Evolutionary conservation across 2,329 filamentous ascomycete genomes (phyloP), one percentile per base, ranked within the genome.

Genomic region (Colletotrichum tropicale): DNA sequence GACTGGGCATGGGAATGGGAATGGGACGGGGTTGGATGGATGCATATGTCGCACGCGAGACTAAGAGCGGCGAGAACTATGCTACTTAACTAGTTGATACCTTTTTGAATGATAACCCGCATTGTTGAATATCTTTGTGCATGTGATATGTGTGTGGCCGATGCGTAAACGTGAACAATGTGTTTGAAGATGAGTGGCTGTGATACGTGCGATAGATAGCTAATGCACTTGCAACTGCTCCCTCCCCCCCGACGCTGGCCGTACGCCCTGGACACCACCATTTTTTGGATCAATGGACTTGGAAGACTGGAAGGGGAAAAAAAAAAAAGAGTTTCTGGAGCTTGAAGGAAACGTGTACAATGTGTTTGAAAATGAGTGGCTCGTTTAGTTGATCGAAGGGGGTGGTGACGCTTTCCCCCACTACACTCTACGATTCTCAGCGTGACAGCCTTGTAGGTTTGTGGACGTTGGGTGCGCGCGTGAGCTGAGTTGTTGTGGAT

Each of bases 291-390:
- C 38, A 43, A n/a, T 43, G 18, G 9, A 43, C 38, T 43, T 43
- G 38, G 38, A 43, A n/a, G 38, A 43, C 38, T 48, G 38, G 18
- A 48, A n/a, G 38, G 18, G 38, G 38, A 18, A 3, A 43, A n/a
- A 21, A 48, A 48, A 52, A 52, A 21, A 21, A 52, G n/a, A 21
- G 43, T 52, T 52, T 52, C 18, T n/a, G 26, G 58, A 36, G 58
- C 58, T 36, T 61, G 58, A 61, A 61, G 58, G 32, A 61, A 61
- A 68, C 66, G 48, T 58, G 38, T 30, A 66, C 64, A 55, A 70
- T 70, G 67, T 70, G 67, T 70, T 62, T 62, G 56, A 61, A 32
- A 70, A 62, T 62, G 67, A 70, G 67, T 70, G 67, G 67, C n/a
- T 61, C 55, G 56, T 55, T 21, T 21, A 38, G 34, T 65, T 66